These are phyloP conservation scores for Cadophora sp. DNA, from an alignment of 2,329 filamentous ascomycete genomes.

Conservation along the genomic window DNA sequence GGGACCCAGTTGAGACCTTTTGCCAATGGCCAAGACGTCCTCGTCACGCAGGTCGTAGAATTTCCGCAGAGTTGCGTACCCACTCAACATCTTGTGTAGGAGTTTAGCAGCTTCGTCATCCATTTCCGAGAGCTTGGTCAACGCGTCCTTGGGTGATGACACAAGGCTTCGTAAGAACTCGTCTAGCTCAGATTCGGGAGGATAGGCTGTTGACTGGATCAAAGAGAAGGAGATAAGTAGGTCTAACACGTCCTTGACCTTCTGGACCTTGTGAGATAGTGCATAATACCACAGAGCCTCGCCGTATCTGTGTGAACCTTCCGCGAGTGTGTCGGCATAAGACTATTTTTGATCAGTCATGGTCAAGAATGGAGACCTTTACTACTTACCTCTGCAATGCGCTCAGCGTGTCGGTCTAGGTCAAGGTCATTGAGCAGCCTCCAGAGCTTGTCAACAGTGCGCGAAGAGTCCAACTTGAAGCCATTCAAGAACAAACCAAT, in stretches of 20 bases:
- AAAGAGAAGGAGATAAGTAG: slow-evolving; percentile 87
- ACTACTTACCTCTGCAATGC: slow-evolving; percentile 77
- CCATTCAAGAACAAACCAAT: slow-evolving; percentile 75
- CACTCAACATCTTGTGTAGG: slow-evolving; percentile 84
- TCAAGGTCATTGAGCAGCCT: slow-evolving; percentile 78
- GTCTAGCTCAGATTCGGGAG: slow-evolving; percentile 75
- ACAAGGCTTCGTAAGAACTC: slow-evolving; percentile 73
- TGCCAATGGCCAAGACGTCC: slow-evolving; percentile 49
- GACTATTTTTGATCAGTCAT: slow-evolving; percentile 60
- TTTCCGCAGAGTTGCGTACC: slow-evolving; percentile 87
- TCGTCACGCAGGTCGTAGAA: slow-evolving; percentile 91
- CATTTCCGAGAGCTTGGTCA: slow-evolving; percentile 73
- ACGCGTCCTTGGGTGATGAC: slow-evolving; percentile 71
- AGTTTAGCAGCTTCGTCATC: slow-evolving; percentile 85
- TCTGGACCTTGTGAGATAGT: slow-evolving; percentile 77
- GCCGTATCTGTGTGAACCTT: slow-evolving; percentile 79
- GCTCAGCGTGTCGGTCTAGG: slow-evolving; percentile 79
- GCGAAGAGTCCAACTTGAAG: slow-evolving; percentile 73
- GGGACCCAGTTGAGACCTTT: slow-evolving; percentile 50
- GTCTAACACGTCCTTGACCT: slow-evolving; percentile 85
- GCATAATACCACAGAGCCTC: slow-evolving; percentile 91
- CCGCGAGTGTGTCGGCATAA: slow-evolving; percentile 80
- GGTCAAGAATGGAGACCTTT: not conserved
- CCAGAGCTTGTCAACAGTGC: slow-evolving; percentile 83
- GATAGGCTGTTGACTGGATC: slow-evolving; percentile 83